Evolutionary conservation across 768 basidiomycete genomes (phyloP).

Genomic region (Boletus tylopilopsis): DNA sequence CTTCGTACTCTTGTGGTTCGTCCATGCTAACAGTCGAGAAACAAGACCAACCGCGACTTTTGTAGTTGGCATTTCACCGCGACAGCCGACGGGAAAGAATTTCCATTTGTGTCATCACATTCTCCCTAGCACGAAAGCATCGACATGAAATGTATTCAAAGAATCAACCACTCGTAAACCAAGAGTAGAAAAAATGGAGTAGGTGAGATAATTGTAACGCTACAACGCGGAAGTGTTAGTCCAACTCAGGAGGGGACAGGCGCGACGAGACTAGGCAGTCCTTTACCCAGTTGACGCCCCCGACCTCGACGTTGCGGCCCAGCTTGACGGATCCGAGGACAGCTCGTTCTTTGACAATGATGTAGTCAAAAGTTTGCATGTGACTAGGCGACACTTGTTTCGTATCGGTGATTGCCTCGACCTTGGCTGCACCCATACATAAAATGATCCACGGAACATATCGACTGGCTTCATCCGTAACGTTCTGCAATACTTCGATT

Average conservation of each 20-base stretch:
- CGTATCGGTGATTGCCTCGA: conserved; percentile 60
- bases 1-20: conserved; percentile 56
- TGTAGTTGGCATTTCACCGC: background rate
- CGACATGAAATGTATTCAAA: background rate
- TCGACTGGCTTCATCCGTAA: conserved; percentile 36
- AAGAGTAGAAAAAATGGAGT: background rate
- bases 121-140: too few species aligned
- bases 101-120: conserved; percentile 13
- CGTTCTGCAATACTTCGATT: conserved; percentile 17
- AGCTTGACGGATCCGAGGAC: conserved; percentile 26
- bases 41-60: conserved; percentile 4
- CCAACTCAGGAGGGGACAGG: conserved; percentile 32
- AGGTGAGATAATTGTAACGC: conserved; percentile 1
- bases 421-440: conserved; percentile 69
- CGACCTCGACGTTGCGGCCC: conserved; percentile 35
- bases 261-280: conserved; percentile 68
- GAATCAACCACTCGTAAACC: background rate
- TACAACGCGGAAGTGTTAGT: background rate
- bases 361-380: conserved; percentile 48
- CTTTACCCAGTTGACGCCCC: conserved; percentile 72
- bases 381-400: conserved; percentile 27
- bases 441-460: conserved; percentile 63
- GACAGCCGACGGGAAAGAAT: conserved; percentile 9
- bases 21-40: conserved; percentile 29
- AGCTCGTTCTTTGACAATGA: conserved; percentile 52